Evolutionary conservation across 257 asterid genomes (phyloP).

Genomic region (Ocimum tenuiflorum): DNA sequence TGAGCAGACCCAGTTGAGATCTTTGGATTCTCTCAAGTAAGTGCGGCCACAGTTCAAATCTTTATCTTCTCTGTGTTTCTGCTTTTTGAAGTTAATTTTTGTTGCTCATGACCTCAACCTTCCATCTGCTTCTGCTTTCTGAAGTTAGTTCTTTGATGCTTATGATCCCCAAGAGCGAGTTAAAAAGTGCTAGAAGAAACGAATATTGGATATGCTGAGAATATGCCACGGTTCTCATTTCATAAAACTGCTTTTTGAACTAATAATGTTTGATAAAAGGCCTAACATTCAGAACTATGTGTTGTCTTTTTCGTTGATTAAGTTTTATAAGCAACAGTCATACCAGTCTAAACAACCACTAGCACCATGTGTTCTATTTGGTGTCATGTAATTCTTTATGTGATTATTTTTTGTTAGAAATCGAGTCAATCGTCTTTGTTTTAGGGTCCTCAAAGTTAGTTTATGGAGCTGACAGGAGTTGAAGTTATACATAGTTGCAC

Average conservation of each 20-base stretch:
- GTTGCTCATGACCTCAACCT: not conserved
- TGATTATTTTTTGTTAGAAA: not conserved
- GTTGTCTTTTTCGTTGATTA: not conserved
- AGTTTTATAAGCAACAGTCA: not conserved
- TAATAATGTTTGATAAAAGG: constrained; percentile 17
- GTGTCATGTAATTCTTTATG: not conserved
- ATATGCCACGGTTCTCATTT: constrained; percentile 3
- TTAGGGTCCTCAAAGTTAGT: not conserved
- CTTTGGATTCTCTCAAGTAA: constrained; percentile 37
- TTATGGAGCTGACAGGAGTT: not conserved
- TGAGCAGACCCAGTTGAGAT: constrained; percentile 39
- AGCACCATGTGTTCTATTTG: not conserved
- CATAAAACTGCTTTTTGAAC: constrained; percentile 1
- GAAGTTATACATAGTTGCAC: not conserved
- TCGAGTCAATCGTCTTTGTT: not conserved
- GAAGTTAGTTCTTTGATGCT: no score
- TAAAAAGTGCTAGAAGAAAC: not conserved
- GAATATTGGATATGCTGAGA: not conserved
- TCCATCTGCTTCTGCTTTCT: no score
- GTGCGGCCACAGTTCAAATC: constrained; percentile 22
- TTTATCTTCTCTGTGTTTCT: constrained; percentile 10
- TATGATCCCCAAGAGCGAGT: not conserved
- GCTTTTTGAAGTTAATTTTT: not conserved
- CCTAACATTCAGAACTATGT: not conserved
- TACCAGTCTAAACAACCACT: not conserved